Percentiles rank a stretch among this genome's conserved stretches.
These are phyloP conservation scores for Apiotrichum brassicae DNA, from an alignment of 1,284 basidiomycete genomes.

Conservation along the genomic window DNA sequence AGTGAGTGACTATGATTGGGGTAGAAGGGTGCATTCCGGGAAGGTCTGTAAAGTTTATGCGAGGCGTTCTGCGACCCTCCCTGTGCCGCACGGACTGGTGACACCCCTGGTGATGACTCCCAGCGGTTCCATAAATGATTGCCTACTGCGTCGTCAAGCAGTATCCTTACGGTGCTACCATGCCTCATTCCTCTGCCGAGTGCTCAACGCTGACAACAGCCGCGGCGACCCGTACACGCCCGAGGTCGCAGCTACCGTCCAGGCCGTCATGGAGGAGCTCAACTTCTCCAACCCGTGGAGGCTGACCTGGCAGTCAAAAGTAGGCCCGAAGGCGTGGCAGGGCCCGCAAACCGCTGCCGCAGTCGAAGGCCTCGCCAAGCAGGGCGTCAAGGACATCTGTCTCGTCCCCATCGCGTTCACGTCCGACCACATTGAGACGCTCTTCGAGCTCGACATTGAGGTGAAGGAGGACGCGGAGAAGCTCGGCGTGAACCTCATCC, in stretches of 20 bases:
- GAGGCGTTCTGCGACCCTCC: too few relatives aligned
- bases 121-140: too few relatives aligned
- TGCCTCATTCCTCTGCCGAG: too few relatives aligned
- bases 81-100: too few relatives aligned
- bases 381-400: slow-evolving; percentile 79
- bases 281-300: slow-evolving; percentile 68
- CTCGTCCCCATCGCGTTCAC: slow-evolving; percentile 97
- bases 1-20: slow-evolving; percentile 45
- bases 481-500: slow-evolving; percentile 81
- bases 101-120: neutral
- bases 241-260: slow-evolving; percentile 90
- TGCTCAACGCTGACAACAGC: slow-evolving; percentile 55
- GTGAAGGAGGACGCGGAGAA: slow-evolving; percentile 84
- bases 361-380: slow-evolving; percentile 82
- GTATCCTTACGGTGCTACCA: too few relatives aligned
- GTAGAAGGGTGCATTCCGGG: too few relatives aligned
- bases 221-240: slow-evolving; percentile 95
- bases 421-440: slow-evolving; percentile 97
- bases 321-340: slow-evolving; percentile 97
- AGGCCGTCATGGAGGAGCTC: slow-evolving; percentile 79
- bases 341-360: slow-evolving; percentile 92
- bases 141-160: too few relatives aligned
- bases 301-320: slow-evolving; percentile 96
- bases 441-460: slow-evolving; percentile 94
- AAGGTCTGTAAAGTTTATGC: too few relatives aligned